phyloP scores from a whole-genome alignment of 2,329 filamentous ascomycete species.

The Sporothrix dimorphospora region DNA sequence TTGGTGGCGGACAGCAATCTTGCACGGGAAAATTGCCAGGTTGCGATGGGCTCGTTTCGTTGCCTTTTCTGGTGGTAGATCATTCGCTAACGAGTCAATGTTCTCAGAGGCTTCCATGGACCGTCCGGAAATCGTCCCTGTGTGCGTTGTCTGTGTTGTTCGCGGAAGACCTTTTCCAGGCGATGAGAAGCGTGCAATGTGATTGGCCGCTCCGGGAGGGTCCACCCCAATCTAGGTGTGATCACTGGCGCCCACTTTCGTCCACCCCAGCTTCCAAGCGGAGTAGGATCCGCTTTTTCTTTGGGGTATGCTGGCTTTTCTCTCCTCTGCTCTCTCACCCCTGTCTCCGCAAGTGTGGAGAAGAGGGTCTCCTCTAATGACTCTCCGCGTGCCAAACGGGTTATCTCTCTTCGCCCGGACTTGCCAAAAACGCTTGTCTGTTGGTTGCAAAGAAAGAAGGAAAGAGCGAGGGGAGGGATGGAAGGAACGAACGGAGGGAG shows the following conservation, averaged over 20 bases:
- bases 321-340: neutral
- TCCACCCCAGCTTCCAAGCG: neutral
- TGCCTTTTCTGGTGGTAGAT: neutral
- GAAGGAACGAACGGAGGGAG: neutral
- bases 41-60: neutral
- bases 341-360: slow-evolving; percentile 5
- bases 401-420: neutral
- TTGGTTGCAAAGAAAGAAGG: neutral
- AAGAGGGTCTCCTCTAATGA: slow-evolving; percentile 7
- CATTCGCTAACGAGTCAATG: neutral
- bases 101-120: neutral
- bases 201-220: neutral
- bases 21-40: neutral
- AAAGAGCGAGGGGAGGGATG: neutral
- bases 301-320: slow-evolving; percentile 6
- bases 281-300: slow-evolving; percentile 9
- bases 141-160: neutral
- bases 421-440: neutral
- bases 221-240: too few species aligned
- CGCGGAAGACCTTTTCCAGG: slow-evolving; percentile 22
- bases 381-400: neutral
- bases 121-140: neutral
- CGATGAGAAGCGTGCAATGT: neutral
- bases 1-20: neutral
- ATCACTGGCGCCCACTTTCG: neutral